Percentiles rank a stretch among this genome's conserved stretches.
Conservation (phyloP, 2,329 filamentous ascomycete species). For the Chrysoporthe austroafricana region DNA sequence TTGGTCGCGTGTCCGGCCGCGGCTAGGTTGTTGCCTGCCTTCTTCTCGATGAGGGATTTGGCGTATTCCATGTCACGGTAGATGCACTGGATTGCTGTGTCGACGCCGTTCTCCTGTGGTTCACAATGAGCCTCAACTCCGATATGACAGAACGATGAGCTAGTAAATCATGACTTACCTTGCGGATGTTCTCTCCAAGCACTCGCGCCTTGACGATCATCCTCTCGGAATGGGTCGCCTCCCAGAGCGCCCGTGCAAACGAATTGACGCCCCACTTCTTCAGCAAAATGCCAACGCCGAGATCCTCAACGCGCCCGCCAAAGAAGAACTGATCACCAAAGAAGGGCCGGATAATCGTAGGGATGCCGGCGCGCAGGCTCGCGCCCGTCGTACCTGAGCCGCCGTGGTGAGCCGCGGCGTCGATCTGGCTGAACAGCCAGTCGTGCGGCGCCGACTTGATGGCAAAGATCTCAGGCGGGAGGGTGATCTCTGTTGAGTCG, state of each 20-base stretch:
- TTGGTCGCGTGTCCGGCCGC: slow-evolving; percentile 41
- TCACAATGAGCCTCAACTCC: not conserved
- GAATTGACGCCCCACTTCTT: slow-evolving; percentile 87
- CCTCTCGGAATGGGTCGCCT: slow-evolving; percentile 84
- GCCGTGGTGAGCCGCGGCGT: slow-evolving; percentile 92
- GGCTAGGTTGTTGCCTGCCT: slow-evolving; percentile 54
- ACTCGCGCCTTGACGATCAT: slow-evolving; percentile 87
- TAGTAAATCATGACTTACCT: slow-evolving; percentile 57
- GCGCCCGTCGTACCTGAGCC: slow-evolving; percentile 95
- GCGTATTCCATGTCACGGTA: slow-evolving; percentile 96
- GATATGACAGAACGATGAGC: not conserved
- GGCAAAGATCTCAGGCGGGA: slow-evolving; percentile 80
- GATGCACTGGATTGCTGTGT: slow-evolving; percentile 85
- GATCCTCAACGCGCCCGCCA: slow-evolving; percentile 83
- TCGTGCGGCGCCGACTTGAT: slow-evolving; percentile 94
- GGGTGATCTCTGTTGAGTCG: slow-evolving; percentile 61
- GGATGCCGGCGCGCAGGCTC: slow-evolving; percentile 85
- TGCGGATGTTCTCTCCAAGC: slow-evolving; percentile 85
- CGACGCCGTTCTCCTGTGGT: slow-evolving; percentile 84
- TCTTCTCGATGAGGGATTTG: slow-evolving; percentile 75
- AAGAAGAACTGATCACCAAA: slow-evolving; percentile 99
- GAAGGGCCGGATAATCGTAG: slow-evolving; percentile 94
- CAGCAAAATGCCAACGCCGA: slow-evolving; percentile 88
- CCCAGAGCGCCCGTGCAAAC: slow-evolving; percentile 87
- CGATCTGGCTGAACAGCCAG: slow-evolving; percentile 93